Evolutionary conservation across 371 early-diverging fungal species (phyloP).

Genomic region (Sporodiniella umbellata): DNA sequence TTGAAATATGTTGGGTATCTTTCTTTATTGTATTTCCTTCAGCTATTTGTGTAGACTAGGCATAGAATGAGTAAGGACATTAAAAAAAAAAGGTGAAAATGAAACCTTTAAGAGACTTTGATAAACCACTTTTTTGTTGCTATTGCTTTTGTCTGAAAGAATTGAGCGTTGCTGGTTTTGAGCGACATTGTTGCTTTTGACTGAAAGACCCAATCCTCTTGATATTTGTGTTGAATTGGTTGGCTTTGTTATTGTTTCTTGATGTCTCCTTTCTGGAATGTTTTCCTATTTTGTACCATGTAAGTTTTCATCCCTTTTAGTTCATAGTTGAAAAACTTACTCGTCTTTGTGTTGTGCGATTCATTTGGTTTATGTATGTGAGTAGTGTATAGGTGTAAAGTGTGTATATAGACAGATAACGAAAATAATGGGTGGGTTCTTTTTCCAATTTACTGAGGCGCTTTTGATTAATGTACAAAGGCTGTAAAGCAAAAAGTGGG

Average conservation of each 20-base stretch:
- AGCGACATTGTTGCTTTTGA: background rate
- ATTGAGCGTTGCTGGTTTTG: no score
- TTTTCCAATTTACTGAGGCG: no score
- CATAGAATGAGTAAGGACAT: no score
- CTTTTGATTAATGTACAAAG: no score
- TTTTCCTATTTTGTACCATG: conserved; percentile 6
- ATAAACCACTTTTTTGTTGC: background rate
- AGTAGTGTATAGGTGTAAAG: background rate
- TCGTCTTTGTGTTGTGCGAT: conserved; percentile 2
- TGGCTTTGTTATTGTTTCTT: background rate
- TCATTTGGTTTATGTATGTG: conserved; percentile 8
- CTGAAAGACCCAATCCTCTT: background rate
- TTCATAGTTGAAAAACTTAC: background rate
- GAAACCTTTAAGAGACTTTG: background rate
- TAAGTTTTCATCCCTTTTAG: background rate
- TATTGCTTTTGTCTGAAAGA: conserved; percentile 17
- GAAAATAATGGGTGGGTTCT: no score
- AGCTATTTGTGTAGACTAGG: background rate
- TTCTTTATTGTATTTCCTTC: background rate
- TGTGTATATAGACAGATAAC: background rate
- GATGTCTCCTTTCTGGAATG: background rate
- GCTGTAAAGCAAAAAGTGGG: no score
- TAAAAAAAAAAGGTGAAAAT: no score
- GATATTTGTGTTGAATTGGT: background rate
- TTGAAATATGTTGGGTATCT: conserved; percentile 3